phyloP scores from a whole-genome alignment of 768 basidiomycete species.

The Tylopilus subfusipes region DNA sequence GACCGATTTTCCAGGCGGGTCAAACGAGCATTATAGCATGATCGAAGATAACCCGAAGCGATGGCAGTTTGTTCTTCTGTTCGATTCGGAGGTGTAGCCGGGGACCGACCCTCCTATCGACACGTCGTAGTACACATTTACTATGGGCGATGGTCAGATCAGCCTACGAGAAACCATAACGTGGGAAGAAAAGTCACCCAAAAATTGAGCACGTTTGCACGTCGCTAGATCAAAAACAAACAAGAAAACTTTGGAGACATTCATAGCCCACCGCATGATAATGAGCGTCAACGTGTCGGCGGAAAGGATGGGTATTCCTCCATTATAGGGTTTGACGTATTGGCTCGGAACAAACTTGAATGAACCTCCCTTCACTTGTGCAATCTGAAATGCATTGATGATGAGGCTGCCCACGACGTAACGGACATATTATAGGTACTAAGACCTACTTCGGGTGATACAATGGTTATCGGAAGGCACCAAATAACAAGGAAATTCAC shows the following conservation, averaged over 20 bases:
- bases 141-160: background rate
- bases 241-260: no score
- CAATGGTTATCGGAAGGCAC: background rate
- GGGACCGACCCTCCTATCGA: background rate
- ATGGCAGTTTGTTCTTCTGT: background rate
- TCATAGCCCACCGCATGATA: background rate
- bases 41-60: background rate
- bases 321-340: no score
- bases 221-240: no score
- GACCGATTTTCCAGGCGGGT: background rate
- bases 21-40: background rate
- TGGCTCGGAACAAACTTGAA: background rate
- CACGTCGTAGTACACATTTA: constrained; percentile 8
- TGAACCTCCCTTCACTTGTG: background rate
- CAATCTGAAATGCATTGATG: background rate
- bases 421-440: no score
- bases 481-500: background rate
- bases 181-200: background rate
- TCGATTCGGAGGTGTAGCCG: background rate
- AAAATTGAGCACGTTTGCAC: background rate
- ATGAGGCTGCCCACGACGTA: background rate
- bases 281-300: background rate
- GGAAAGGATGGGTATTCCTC: background rate
- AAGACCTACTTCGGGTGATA: background rate
- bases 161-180: background rate